These are phyloP conservation scores for Penicillium lividum DNA, from an alignment of 495 filamentous ascomycete species.

Conservation along the genomic window DNA sequence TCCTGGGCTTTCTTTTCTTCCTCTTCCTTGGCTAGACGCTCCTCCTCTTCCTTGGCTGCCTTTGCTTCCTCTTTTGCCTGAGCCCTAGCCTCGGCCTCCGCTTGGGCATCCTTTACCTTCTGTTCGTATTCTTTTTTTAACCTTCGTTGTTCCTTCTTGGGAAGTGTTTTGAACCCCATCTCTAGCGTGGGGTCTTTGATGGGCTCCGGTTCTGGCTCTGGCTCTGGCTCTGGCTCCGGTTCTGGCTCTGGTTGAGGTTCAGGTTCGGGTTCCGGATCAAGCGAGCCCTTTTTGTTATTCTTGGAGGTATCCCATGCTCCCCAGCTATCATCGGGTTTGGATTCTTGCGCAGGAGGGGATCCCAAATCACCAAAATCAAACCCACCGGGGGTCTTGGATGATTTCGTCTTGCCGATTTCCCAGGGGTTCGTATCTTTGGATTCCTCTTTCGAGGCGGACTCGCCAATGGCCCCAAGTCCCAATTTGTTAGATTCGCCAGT, in stretches of 20 bases:
- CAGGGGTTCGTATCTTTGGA: constrained; percentile 45
- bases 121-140: constrained; percentile 34
- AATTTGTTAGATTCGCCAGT: constrained; percentile 34
- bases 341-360: constrained; percentile 26
- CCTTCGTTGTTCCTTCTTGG: constrained; percentile 36
- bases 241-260: constrained; percentile 19
- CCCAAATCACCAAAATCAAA: constrained; percentile 52
- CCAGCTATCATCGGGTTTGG: constrained; percentile 24
- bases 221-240: constrained; percentile 18
- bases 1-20: constrained; percentile 21
- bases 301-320: constrained; percentile 23
- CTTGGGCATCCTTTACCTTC: constrained; percentile 24
- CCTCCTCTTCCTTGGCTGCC: constrained; percentile 17
- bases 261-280: constrained; percentile 30
- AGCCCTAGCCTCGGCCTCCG: constrained; percentile 11
- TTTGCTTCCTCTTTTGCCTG: constrained; percentile 15
- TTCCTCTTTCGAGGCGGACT: constrained; percentile 34
- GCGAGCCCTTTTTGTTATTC: constrained; percentile 32
- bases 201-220: constrained; percentile 15
- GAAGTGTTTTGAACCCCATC: constrained; percentile 20
- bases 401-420: constrained; percentile 42
- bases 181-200: constrained; percentile 17
- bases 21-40: constrained; percentile 17
- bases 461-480: constrained; percentile 36
- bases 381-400: constrained; percentile 35